Conservation (phyloP, 176 grass and related monocot species). For the Oryza coarctata region DNA sequence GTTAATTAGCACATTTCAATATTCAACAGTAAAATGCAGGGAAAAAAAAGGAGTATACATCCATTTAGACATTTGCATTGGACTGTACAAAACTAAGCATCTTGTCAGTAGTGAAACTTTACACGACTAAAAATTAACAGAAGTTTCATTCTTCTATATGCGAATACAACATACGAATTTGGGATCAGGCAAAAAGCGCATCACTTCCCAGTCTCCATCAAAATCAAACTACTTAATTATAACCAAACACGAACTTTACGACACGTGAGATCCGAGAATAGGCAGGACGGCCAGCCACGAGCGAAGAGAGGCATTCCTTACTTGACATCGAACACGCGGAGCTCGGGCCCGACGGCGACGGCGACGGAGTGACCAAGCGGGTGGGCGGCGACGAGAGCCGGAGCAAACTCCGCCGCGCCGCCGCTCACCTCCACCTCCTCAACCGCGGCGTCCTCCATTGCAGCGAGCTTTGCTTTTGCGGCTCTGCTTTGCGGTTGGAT, state of each 20-base stretch:
- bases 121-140: background rate
- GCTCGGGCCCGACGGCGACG: conserved; percentile 75
- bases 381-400: conserved; percentile 67
- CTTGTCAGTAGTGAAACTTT: background rate
- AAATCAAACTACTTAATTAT: background rate
- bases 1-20: background rate
- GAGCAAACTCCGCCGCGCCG: conserved; percentile 59
- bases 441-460: conserved; percentile 44
- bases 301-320: conserved; percentile 17
- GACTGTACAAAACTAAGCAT: background rate
- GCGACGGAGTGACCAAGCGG: conserved; percentile 58
- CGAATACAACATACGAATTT: background rate
- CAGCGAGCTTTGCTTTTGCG: background rate
- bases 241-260: background rate
- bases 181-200: background rate
- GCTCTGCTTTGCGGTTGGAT: conserved; percentile 1
- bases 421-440: conserved; percentile 64
- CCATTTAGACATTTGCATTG: background rate
- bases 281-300: background rate
- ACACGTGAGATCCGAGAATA: background rate
- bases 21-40: background rate
- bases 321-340: conserved; percentile 81
- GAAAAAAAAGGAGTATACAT: background rate
- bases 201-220: background rate
- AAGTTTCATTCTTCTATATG: background rate